Percentiles rank a stretch among this genome's conserved stretches.
These are phyloP conservation scores for Lophiotrema nucula DNA, from an alignment of 495 filamentous ascomycete species.

Conservation along the genomic window DNA sequence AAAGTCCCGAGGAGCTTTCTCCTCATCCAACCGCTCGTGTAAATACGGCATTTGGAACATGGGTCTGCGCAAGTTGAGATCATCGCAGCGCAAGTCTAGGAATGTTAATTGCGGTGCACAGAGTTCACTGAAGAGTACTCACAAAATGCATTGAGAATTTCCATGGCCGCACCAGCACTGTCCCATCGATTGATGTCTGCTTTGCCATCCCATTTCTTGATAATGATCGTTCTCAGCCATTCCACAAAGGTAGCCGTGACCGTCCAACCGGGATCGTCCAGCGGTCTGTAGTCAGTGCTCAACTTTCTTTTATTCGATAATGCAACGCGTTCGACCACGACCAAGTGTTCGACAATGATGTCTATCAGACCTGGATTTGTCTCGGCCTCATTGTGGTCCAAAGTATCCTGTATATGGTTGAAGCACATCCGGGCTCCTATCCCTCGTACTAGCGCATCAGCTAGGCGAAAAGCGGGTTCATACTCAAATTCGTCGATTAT, in stretches of 20 bases:
- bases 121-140: slow-evolving; percentile 36
- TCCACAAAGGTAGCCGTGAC: slow-evolving; percentile 55
- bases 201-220: slow-evolving; percentile 75
- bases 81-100: slow-evolving; percentile 58
- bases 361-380: neutral
- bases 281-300: slow-evolving; percentile 2
- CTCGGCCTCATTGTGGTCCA: neutral
- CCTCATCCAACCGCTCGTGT: slow-evolving; percentile 70
- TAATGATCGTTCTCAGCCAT: slow-evolving; percentile 72
- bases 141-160: slow-evolving; percentile 73
- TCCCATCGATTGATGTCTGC: slow-evolving; percentile 64
- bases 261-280: slow-evolving; percentile 28
- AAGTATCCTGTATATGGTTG: slow-evolving; percentile 50
- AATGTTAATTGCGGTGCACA: slow-evolving; percentile 6
- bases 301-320: slow-evolving; percentile 7
- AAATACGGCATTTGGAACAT: slow-evolving; percentile 75
- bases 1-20: slow-evolving; percentile 76
- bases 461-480: slow-evolving; percentile 57
- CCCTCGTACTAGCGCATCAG: slow-evolving; percentile 55
- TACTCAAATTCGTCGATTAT: slow-evolving; percentile 59
- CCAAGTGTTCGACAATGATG: slow-evolving; percentile 22
- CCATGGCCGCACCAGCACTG: slow-evolving; percentile 69
- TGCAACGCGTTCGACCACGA: slow-evolving; percentile 18
- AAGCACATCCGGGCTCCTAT: slow-evolving; percentile 54
- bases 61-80: slow-evolving; percentile 61